phyloP scores from a whole-genome alignment of 352 stramenopile species.

The Phytophthora rubi region DNA sequence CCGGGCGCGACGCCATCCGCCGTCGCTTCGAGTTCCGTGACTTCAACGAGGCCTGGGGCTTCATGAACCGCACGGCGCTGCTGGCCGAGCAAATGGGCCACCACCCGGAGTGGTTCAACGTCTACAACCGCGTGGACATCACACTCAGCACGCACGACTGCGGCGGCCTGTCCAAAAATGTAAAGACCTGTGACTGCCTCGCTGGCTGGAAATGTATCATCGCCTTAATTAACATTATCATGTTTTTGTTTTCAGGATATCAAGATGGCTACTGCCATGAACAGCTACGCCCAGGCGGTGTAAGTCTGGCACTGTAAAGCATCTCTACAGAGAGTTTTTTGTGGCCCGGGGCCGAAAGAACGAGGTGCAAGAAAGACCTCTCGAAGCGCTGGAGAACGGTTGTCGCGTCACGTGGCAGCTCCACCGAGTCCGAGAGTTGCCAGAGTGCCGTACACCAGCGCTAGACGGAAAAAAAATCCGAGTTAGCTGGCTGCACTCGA shows the following conservation, averaged over 20 bases:
- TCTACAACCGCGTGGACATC: slow-evolving; percentile 98
- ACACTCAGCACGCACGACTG: slow-evolving; percentile 97
- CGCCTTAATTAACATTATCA: not conserved
- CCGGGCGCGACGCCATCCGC: slow-evolving; percentile 80
- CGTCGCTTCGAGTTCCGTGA: slow-evolving; percentile 86
- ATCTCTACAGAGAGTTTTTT: not conserved
- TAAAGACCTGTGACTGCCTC: slow-evolving; percentile 17
- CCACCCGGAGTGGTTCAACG: slow-evolving; percentile 99
- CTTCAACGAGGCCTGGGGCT: slow-evolving; percentile 83
- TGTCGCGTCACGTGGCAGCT: no score
- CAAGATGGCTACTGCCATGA: slow-evolving; percentile 76
- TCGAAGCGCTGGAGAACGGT: not conserved
- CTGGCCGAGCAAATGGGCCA: slow-evolving; percentile 93
- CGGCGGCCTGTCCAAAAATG: slow-evolving; percentile 92
- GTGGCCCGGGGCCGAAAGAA: slow-evolving; percentile 11
- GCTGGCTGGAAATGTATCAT: not conserved
- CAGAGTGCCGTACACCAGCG: no score
- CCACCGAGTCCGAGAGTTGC: no score
- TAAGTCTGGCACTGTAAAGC: not conserved
- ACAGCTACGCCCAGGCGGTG: slow-evolving; percentile 59
- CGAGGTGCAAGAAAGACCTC: not conserved
- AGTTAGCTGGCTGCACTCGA: not conserved
- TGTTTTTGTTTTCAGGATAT: slow-evolving; percentile 48
- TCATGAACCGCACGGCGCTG: slow-evolving; percentile 80
- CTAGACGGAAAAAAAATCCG: no score